Base-by-base conservation (phyloP, 1,284 basidiomycete species). In the Agroathelia rolfsii region DNA sequence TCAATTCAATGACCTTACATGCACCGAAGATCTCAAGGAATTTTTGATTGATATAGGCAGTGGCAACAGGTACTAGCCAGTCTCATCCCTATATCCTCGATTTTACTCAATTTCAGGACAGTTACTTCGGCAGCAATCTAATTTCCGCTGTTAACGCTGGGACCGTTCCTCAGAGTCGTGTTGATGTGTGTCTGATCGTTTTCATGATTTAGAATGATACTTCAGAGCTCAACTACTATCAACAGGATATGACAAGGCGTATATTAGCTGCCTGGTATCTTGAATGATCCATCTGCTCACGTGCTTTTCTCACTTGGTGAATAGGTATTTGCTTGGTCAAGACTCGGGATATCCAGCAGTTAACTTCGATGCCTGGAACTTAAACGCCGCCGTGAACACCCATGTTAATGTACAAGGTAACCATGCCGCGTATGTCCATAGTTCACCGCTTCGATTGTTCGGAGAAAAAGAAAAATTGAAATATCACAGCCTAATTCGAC, bases 371-470 rank as follows among this genome's bases (percentile, higher is more conserved):
- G 48, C 50, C 19, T 59, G 49, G 53, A 47, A 59, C 28, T 19
- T 34, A 2, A 33, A 39, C 30, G 28, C 40, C 5, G 10, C 30
- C 41, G 43, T 24, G 46, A 27, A 32, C 38, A 49, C 52, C 5
- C 72, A 77, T 39, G 66, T 81, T 22, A 63, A 86, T 45, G 82
- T 83, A 1, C 73, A 76, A 49, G 68, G 54, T 5, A 62, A 79
- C 45, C 82, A 85, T 41, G 65, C 63, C 39, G 61, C 66, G 70
- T 66, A 40, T n/a, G n/a, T n/a, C n/a, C n/a, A n/a, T n/a, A 26
- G 56, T 42, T 15, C 4, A 3, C 10, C 13, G 11, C 18, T 13
- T 31, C 7, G 20, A n/a, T 15, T n/a, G n/a, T n/a, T n/a, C n/a
- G n/a, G n/a, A n/a, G n/a, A n/a, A n/a, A n/a, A n/a, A n/a, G n/a